Percentiles rank a stretch among this genome's conserved stretches.
These are phyloP conservation scores for Triticum monococcum DNA, from an alignment of 176 grass and related monocot genomes.

Conservation along the genomic window DNA sequence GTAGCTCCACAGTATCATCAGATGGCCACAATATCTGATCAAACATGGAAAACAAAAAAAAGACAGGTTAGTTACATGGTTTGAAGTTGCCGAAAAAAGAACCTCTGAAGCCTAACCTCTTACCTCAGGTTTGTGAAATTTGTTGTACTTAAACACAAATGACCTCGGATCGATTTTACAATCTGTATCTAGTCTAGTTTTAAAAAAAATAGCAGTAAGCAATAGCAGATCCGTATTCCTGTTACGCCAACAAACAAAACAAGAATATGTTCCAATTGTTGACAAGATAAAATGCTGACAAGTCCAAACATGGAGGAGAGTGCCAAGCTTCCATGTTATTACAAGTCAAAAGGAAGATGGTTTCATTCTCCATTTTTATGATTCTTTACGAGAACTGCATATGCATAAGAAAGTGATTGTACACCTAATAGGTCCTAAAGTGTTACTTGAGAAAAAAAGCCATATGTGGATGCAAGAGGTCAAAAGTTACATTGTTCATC, in stretches of 20 bases:
- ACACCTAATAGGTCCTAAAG: background rate
- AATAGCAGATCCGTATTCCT: slow-evolving; percentile 6
- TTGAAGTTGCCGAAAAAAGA: background rate
- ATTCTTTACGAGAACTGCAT: background rate
- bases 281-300: background rate
- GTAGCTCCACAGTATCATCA: slow-evolving; percentile 33
- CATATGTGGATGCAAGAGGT: too few species aligned
- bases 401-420: background rate
- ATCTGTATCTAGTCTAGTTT: slow-evolving; percentile 79
- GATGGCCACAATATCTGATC: slow-evolving; percentile 60
- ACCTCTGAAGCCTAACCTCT: background rate
- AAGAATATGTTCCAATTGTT: background rate
- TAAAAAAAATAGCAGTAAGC: slow-evolving; percentile 43
- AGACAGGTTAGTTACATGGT: background rate
- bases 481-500: background rate
- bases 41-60: slow-evolving; percentile 37
- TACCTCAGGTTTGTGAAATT: slow-evolving; percentile 94
- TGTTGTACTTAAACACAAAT: slow-evolving; percentile 77
- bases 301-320: background rate
- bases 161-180: slow-evolving; percentile 63
- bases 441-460: background rate
- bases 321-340: background rate
- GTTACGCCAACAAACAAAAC: background rate
- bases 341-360: background rate
- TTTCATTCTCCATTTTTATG: background rate